These are phyloP conservation scores for Xylariaceae sp. DNA, from an alignment of 2,329 filamentous ascomycete species.

Conservation along the genomic window DNA sequence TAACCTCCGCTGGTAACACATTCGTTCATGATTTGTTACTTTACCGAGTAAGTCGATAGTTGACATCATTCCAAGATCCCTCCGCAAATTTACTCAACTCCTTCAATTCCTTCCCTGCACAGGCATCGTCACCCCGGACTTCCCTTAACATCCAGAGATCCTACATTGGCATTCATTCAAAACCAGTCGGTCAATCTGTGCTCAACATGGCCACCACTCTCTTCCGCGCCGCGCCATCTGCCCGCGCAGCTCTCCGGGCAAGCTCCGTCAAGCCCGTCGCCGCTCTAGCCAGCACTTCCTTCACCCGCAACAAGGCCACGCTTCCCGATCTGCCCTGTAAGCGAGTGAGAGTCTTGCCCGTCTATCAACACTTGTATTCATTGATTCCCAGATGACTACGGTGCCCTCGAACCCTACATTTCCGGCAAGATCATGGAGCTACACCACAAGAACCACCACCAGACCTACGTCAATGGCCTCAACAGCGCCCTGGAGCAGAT, in stretches of 20 bases:
- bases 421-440: conserved; percentile 82
- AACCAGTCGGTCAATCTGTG: conserved; percentile 10
- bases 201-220: conserved; percentile 68
- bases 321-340: conserved; percentile 82
- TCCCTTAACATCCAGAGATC: not conserved
- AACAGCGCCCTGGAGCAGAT: conserved; percentile 68
- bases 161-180: not conserved
- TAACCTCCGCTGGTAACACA: too few species aligned
- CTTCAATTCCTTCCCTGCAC: too few species aligned
- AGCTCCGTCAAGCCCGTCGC: conserved; percentile 55
- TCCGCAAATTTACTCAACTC: not conserved
- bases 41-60: too few species aligned
- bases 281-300: conserved; percentile 68
- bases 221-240: conserved; percentile 63
- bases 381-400: conserved; percentile 74
- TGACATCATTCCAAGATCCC: too few species aligned
- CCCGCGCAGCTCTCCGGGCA: conserved; percentile 68
- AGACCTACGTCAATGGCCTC: conserved; percentile 75
- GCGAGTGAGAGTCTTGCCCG: conserved; percentile 27
- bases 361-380: not conserved
- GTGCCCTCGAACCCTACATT: conserved; percentile 77
- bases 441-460: conserved; percentile 78
- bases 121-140: too few species aligned
- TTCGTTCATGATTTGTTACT: too few species aligned
- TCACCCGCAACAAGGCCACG: conserved; percentile 82